phyloP scores from a whole-genome alignment of 305 asterid species.

The Salvia sclarea region DNA sequence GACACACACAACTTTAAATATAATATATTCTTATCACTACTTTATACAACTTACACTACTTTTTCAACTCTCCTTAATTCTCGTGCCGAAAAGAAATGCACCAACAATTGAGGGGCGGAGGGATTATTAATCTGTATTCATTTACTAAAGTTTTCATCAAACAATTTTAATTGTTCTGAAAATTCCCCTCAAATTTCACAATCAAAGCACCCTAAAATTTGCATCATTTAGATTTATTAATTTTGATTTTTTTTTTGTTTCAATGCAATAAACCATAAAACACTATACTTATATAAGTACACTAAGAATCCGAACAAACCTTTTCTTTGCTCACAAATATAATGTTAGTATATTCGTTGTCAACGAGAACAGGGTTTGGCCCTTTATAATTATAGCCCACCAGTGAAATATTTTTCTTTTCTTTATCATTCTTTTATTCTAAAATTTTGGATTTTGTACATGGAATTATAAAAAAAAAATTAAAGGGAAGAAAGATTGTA shows the following conservation, averaged over 20 bases:
- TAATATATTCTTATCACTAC: too few relatives aligned
- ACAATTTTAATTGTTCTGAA: too few relatives aligned
- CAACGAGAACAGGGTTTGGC: conserved; percentile 32
- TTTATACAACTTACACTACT: too few relatives aligned
- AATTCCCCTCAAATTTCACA: not conserved
- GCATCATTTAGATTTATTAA: not conserved
- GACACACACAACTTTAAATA: too few relatives aligned
- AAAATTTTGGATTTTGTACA: conserved; percentile 6
- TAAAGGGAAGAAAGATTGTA: too few relatives aligned
- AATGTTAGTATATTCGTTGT: conserved; percentile 22
- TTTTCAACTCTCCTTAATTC: too few relatives aligned
- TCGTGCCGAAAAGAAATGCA: too few relatives aligned
- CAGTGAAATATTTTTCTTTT: conserved; percentile 20
- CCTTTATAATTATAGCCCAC: conserved; percentile 28
- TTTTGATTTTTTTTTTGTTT: too few relatives aligned
- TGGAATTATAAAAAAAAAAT: not conserved
- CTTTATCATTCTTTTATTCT: too few relatives aligned
- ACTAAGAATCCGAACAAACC: not conserved
- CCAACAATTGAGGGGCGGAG: too few relatives aligned
- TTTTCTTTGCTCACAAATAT: conserved; percentile 9
- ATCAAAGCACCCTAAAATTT: not conserved
- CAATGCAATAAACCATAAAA: too few relatives aligned
- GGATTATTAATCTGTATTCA: too few relatives aligned
- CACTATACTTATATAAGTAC: not conserved
- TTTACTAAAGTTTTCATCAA: not conserved